Percentiles rank a stretch among this genome's conserved stretches.
Evolutionary conservation across 1,139 yeast species (phyloP).

Genomic region (Diutina sp.): DNA sequence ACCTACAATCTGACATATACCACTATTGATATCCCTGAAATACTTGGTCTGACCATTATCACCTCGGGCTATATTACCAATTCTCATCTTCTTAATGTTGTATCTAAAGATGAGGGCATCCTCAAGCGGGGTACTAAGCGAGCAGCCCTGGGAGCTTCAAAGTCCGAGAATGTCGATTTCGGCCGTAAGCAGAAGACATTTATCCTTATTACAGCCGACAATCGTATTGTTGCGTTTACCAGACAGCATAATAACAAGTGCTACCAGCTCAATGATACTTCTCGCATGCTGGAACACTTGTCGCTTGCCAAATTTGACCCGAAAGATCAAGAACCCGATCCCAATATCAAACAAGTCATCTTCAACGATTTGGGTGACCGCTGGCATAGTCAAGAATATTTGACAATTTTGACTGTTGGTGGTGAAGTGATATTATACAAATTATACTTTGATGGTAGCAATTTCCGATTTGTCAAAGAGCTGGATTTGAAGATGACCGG

Average conservation of each 20-base stretch:
- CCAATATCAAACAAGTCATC: slow-evolving; percentile 60
- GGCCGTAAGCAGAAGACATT: slow-evolving; percentile 38
- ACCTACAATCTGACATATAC: slow-evolving; percentile 26
- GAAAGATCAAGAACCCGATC: slow-evolving; percentile 55
- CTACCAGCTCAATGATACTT: slow-evolving; percentile 49
- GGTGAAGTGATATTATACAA: slow-evolving; percentile 67
- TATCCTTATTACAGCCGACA: slow-evolving; percentile 65
- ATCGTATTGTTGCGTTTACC: slow-evolving; percentile 53
- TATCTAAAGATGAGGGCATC: slow-evolving; percentile 25
- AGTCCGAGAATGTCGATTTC: slow-evolving; percentile 5
- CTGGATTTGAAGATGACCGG: slow-evolving; percentile 44
- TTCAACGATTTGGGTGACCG: slow-evolving; percentile 56
- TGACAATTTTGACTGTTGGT: slow-evolving; percentile 63
- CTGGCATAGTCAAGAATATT: slow-evolving; percentile 38
- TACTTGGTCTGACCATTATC: slow-evolving; percentile 45
- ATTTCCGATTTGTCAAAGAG: slow-evolving; percentile 34
- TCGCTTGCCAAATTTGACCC: slow-evolving; percentile 45
- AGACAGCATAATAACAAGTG: slow-evolving; percentile 55
- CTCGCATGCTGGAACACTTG: slow-evolving; percentile 41
- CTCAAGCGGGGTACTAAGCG: slow-evolving; percentile 20
- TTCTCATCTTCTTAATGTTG: slow-evolving; percentile 27
- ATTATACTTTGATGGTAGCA: slow-evolving; percentile 38
- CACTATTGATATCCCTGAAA: slow-evolving; percentile 34
- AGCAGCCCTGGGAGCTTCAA: slow-evolving; percentile 2
- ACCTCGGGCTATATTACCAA: slow-evolving; percentile 56